These are phyloP conservation scores for Aspergillaceae sp. DNA, from an alignment of 2,329 filamentous ascomycete genomes.

Conservation along the genomic window DNA sequence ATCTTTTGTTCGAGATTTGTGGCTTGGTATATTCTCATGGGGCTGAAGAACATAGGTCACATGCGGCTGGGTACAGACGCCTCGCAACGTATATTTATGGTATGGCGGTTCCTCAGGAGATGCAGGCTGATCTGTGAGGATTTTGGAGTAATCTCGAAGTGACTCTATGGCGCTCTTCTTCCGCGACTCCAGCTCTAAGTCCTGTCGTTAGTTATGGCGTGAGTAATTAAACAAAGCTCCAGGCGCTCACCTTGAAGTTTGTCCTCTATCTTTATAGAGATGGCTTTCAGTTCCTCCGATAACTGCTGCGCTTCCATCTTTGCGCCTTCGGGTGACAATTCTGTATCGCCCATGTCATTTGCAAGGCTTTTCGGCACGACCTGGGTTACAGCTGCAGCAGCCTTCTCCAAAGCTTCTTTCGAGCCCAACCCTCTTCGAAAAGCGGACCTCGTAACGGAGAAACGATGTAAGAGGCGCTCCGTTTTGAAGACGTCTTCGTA, in stretches of 20 bases:
- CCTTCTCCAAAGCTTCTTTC: conserved; percentile 27
- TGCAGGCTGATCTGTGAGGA: conserved; percentile 39
- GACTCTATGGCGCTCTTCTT: conserved; percentile 34
- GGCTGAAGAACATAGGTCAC: conserved; percentile 49
- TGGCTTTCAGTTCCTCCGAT: conserved; percentile 24
- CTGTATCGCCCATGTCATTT: conserved; percentile 6
- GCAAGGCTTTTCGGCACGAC: conserved; percentile 16
- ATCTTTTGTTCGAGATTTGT: conserved; percentile 13
- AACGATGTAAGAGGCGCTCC: conserved; percentile 22
- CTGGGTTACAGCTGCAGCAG: conserved; percentile 22
- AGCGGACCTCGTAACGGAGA: conserved; percentile 16
- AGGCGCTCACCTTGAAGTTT: conserved; percentile 30
- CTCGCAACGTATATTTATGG: conserved; percentile 48
- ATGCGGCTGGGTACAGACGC: conserved; percentile 50
- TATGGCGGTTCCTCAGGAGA: conserved; percentile 32
- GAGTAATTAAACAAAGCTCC: background rate
- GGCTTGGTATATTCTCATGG: conserved; percentile 14
- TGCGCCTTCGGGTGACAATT: conserved; percentile 11
- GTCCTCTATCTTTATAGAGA: conserved; percentile 32
- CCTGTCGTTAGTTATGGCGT: background rate
- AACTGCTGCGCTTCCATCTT: conserved; percentile 20
- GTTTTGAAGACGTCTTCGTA: conserved; percentile 25
- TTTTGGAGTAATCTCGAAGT: conserved; percentile 37
- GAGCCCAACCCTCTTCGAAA: conserved; percentile 16
- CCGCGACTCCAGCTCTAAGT: conserved; percentile 35